Conservation (phyloP, 768 basidiomycete genomes). For the Ramaria sp. region DNA sequence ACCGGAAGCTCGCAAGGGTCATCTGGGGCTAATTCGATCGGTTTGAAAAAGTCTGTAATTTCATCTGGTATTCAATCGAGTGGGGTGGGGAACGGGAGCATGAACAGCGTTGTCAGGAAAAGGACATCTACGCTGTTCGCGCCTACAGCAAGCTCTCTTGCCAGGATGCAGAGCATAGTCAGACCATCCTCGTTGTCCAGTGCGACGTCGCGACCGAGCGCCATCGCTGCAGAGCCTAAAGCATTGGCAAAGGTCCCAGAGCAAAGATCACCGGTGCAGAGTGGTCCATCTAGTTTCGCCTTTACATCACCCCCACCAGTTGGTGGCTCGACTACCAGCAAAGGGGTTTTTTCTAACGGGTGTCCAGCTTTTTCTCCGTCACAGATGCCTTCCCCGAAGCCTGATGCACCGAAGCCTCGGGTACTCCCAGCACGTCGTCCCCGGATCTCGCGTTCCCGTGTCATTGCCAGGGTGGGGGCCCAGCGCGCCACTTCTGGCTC, state of each 20-base stretch:
- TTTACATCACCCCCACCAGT: constrained; percentile 6
- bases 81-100: background rate
- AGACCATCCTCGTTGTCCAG: constrained; percentile 19
- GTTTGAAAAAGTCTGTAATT: constrained; percentile 8
- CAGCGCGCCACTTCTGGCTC: constrained; percentile 41
- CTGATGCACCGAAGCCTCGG: constrained; percentile 11
- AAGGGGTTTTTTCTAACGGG: background rate
- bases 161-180: constrained; percentile 30
- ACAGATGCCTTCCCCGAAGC: constrained; percentile 18
- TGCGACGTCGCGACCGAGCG: constrained; percentile 20
- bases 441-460: constrained; percentile 70
- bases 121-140: constrained; percentile 47
- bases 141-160: constrained; percentile 69
- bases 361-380: constrained; percentile 7
- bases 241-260: background rate
- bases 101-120: constrained; percentile 13
- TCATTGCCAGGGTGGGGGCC: constrained; percentile 65
- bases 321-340: background rate
- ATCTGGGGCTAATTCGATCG: background rate
- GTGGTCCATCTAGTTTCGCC: background rate
- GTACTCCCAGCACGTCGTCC: too few relatives aligned
- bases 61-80: constrained; percentile 15
- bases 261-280: background rate
- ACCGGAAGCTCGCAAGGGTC: background rate
- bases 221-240: constrained; percentile 4